These are phyloP conservation scores for Cryptococcus sp. DNA, from an alignment of 1,284 basidiomycete genomes.

Conservation along the genomic window DNA sequence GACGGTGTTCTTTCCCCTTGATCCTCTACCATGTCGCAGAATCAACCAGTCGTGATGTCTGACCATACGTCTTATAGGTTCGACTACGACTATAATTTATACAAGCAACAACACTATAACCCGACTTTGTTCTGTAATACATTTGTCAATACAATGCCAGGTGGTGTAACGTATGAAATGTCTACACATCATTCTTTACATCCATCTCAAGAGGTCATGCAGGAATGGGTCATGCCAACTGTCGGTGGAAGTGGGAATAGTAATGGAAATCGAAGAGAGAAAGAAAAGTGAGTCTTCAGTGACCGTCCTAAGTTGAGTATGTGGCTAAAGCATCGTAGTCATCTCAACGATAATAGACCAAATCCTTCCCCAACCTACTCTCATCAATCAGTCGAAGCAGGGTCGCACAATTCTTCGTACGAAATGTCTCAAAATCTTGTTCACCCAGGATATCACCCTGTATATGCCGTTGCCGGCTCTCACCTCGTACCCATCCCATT, in stretches of 20 bases:
- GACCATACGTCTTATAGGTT: background rate
- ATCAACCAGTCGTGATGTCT: background rate
- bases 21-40: background rate
- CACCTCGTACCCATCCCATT: conserved; percentile 15
- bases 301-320: background rate
- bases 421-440: conserved; percentile 11
- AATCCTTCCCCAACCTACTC: conserved; percentile 20
- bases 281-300: background rate
- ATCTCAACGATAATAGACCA: conserved; percentile 3
- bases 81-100: too few relatives aligned
- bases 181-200: background rate
- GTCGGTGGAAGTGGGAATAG: background rate
- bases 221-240: background rate
- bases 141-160: background rate
- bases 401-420: conserved; percentile 13
- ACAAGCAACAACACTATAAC: too few relatives aligned
- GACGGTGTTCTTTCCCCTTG: background rate
- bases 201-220: background rate
- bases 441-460: conserved; percentile 8
- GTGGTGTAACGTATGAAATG: conserved; percentile 1
- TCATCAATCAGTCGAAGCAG: conserved; percentile 10
- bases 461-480: conserved; percentile 13
- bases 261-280: background rate
- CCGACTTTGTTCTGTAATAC: background rate
- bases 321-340: background rate